phyloP scores from a whole-genome alignment of 2,329 filamentous ascomycete species.

The Aspergillus aculeatus region DNA sequence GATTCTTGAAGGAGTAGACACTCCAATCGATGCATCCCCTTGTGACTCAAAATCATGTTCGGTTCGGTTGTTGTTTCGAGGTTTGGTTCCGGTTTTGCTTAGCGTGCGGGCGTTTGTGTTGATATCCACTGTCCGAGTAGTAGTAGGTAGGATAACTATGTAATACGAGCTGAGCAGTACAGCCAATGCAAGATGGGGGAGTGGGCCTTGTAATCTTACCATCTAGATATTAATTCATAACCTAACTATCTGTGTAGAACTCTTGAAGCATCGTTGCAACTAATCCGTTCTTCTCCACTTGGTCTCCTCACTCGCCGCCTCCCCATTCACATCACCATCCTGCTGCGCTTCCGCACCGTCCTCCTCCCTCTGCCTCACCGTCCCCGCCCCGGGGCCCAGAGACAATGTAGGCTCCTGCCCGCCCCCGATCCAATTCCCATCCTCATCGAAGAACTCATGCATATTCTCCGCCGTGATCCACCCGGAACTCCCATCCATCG shows the following conservation, averaged over 20 bases:
- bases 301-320: slow-evolving; percentile 44
- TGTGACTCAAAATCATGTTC: not conserved
- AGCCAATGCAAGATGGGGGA: not conserved
- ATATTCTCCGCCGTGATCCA: slow-evolving; percentile 86
- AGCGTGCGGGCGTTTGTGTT: slow-evolving; percentile 1
- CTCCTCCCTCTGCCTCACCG: slow-evolving; percentile 59
- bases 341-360: slow-evolving; percentile 53
- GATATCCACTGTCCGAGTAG: slow-evolving; percentile 17
- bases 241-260: not conserved
- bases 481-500: slow-evolving; percentile 50
- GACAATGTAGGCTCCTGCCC: slow-evolving; percentile 39
- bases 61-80: not conserved
- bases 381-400: slow-evolving; percentile 61
- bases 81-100: slow-evolving; percentile 7
- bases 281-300: slow-evolving; percentile 56
- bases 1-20: slow-evolving; percentile 37
- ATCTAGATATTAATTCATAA: not conserved
- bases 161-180: not conserved
- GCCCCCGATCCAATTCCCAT: slow-evolving; percentile 72
- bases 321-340: slow-evolving; percentile 38
- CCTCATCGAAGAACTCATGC: slow-evolving; percentile 74
- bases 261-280: not conserved
- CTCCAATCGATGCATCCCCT: not conserved
- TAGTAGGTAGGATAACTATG: slow-evolving; percentile 17
- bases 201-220: not conserved